Conservation (phyloP, 148 eudicot species). For the Fagopyrum homotropicum region DNA sequence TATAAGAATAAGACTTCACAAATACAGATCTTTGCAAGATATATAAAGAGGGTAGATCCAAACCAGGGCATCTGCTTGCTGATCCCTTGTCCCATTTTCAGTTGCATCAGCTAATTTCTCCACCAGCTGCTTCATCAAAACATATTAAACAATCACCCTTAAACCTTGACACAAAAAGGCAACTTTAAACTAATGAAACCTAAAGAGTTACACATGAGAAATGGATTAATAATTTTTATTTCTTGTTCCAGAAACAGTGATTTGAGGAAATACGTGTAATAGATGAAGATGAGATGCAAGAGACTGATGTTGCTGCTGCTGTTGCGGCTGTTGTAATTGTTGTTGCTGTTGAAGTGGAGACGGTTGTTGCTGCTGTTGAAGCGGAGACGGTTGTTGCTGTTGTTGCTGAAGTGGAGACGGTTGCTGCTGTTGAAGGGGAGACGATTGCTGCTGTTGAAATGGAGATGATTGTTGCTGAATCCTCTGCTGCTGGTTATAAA, state of each 20-base stretch:
- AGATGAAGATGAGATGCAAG: slow-evolving; percentile 88
- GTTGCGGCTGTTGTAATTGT: slow-evolving; percentile 17
- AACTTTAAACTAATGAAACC: background rate
- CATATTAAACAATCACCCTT: background rate
- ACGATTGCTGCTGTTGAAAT: slow-evolving; percentile 11
- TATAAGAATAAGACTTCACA: background rate
- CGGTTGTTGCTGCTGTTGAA: slow-evolving; percentile 15
- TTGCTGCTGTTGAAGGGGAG: slow-evolving; percentile 7
- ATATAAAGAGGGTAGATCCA: slow-evolving; percentile 8
- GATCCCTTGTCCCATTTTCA: slow-evolving; percentile 83
- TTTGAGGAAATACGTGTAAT: slow-evolving; percentile 34
- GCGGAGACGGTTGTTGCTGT: background rate
- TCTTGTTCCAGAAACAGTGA: background rate
- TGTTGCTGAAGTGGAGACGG: slow-evolving; percentile 33
- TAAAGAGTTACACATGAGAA: background rate
- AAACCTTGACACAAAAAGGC: background rate
- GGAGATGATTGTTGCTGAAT: slow-evolving; percentile 5
- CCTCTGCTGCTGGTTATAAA: slow-evolving; percentile 8
- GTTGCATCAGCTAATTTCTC: slow-evolving; percentile 80
- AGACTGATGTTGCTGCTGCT: slow-evolving; percentile 47
- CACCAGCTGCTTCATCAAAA: slow-evolving; percentile 55
- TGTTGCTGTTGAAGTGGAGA: slow-evolving; percentile 15
- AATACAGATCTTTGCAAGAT: background rate
- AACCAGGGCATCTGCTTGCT: slow-evolving; percentile 75
- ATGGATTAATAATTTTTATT: background rate